Evolutionary conservation across 257 asterid genomes (phyloP).

Genomic region (Solanum microdontum): DNA sequence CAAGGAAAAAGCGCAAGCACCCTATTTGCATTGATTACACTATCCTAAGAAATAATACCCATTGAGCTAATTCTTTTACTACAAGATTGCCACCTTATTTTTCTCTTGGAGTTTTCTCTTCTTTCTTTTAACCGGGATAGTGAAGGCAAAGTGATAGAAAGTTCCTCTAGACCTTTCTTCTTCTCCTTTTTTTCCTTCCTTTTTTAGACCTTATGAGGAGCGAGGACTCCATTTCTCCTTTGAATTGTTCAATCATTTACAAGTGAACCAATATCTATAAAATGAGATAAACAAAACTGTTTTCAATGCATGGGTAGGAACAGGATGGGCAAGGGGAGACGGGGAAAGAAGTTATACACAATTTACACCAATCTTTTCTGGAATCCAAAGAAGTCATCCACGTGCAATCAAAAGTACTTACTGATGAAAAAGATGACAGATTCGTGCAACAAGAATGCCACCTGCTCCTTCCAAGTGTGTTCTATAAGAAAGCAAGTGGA

Average conservation of each 20-base stretch:
- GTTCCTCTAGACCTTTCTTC: neutral
- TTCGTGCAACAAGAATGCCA: conserved; percentile 22
- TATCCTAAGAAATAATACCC: neutral
- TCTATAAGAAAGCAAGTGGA: conserved; percentile 29
- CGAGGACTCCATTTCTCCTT: neutral
- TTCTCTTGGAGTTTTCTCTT: neutral
- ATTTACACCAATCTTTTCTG: neutral
- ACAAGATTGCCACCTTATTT: neutral
- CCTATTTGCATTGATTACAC: neutral
- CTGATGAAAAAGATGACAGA: conserved; percentile 40
- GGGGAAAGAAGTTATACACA: neutral
- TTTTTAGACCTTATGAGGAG: neutral
- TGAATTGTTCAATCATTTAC: neutral
- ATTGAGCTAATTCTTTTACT: neutral
- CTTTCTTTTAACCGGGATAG: neutral
- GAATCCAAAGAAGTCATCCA: neutral
- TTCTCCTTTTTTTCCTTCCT: neutral
- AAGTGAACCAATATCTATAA: neutral
- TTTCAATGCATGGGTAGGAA: neutral
- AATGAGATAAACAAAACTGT: neutral
- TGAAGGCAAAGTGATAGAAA: neutral
- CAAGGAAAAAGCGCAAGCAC: neutral
- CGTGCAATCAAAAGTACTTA: conserved; percentile 11
- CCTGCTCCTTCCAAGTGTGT: conserved; percentile 22
- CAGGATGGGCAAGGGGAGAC: neutral